Percentiles rank a stretch among this genome's conserved stretches.
Conservation (phyloP, 192 early-diverging fungal species). For the Backusella morwellensis region DNA sequence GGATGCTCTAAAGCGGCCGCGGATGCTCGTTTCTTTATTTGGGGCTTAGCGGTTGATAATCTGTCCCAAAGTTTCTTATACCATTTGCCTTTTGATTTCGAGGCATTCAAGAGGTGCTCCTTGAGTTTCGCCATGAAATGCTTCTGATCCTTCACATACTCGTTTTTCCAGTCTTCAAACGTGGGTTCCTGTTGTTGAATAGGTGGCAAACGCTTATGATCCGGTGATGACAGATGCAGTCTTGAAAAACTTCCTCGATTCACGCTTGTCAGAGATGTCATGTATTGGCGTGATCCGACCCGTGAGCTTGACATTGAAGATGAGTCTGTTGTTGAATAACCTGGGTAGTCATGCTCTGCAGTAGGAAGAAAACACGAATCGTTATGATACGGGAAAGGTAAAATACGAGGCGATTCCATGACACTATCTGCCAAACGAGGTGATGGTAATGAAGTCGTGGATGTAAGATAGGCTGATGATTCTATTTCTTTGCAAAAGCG, state of each 20-base stretch:
- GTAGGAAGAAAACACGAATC: slow-evolving; percentile 17
- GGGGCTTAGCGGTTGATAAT: background rate
- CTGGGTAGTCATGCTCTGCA: slow-evolving; percentile 16
- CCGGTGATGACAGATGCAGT: background rate
- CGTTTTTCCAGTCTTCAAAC: background rate
- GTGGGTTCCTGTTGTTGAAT: background rate
- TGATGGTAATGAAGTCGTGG: background rate
- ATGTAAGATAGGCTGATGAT: background rate
- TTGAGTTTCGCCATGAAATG: background rate
- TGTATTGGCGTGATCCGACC: slow-evolving; percentile 2
- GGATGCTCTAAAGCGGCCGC: background rate
- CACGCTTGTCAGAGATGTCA: background rate
- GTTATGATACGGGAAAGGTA: slow-evolving; percentile 25
- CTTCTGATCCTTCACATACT: background rate
- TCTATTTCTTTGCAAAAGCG: slow-evolving; percentile 1
- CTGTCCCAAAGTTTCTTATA: background rate
- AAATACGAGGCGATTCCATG: slow-evolving; percentile 10
- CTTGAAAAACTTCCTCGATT: background rate
- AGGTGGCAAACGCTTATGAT: background rate
- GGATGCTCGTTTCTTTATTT: background rate
- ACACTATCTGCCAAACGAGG: background rate
- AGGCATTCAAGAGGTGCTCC: background rate
- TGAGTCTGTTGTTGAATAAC: background rate
- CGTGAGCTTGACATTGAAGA: background rate
- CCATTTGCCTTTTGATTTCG: background rate